These are phyloP conservation scores for Leccinum ochraceum DNA, from an alignment of 768 basidiomycete species.

Conservation along the genomic window DNA sequence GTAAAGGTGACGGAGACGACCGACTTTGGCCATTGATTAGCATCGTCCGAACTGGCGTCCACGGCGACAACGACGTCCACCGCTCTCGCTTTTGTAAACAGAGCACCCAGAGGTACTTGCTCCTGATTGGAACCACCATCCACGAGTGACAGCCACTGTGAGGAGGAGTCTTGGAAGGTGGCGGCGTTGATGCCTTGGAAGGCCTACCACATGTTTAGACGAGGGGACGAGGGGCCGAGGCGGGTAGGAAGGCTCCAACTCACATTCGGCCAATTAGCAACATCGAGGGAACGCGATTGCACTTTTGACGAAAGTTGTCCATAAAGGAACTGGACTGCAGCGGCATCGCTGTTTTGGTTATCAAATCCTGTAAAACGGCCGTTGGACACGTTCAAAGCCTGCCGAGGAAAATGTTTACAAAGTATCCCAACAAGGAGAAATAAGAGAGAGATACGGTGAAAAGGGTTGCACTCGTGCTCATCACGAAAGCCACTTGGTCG, in stretches of 20 bases:
- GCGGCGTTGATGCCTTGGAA: too few relatives aligned
- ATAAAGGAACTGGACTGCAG: conserved; percentile 48
- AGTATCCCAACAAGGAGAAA: not conserved
- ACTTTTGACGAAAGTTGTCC: conserved; percentile 45
- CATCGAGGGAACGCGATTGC: conserved; percentile 54
- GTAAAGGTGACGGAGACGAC: too few relatives aligned
- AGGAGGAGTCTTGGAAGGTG: too few relatives aligned
- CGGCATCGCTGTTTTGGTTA: conserved; percentile 10
- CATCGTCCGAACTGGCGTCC: too few relatives aligned
- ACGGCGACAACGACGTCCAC: too few relatives aligned
- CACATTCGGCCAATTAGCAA: conserved; percentile 68
- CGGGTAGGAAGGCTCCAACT: conserved; percentile 8
- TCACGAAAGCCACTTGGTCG: conserved; percentile 72
- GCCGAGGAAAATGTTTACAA: conserved; percentile 32
- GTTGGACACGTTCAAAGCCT: conserved; percentile 49
- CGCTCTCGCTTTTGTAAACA: too few relatives aligned
- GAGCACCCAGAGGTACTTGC: too few relatives aligned
- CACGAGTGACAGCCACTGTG: too few relatives aligned
- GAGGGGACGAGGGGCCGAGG: not conserved
- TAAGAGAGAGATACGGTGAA: conserved; percentile 50
- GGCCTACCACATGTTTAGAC: not conserved
- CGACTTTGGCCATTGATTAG: too few relatives aligned
- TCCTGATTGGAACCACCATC: too few relatives aligned
- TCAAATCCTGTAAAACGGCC: conserved; percentile 31
- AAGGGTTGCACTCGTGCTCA: conserved; percentile 71